Base-by-base conservation (phyloP, 2,329 filamentous ascomycete species). In the Xylogone sp. region DNA sequence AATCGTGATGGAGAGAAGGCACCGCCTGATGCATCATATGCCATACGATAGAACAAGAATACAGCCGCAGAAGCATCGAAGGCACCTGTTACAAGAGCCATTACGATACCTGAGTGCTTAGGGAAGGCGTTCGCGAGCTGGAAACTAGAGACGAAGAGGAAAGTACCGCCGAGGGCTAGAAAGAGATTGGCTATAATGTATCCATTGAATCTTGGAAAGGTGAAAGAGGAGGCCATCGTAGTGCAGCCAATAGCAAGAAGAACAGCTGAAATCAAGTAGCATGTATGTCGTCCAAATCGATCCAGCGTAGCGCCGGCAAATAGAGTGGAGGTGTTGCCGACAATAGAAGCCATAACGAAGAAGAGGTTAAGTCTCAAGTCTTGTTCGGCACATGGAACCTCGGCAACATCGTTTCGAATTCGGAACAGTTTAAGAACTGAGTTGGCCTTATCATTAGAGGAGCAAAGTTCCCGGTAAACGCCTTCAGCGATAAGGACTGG, bases 271-370 rank as follows among this genome's bases (percentile, higher is more conserved):
- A 86, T 76, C 22, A 90, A 72, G 3, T 87, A 86, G 59, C 87
- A 87, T 5, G 88, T 76, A 46, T 87, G 80, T 10, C 90, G 90
- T 2, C 90, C 90, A 62, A 81, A 90, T 56, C 83, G 77, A 69
- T 95, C 90, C 22, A 95, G 79, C 45, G 94, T 85, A 2, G 88
- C 88, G 39, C 90, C 90, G 5, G 94, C 83, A 3, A 90, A 88
- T 13, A 96, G 75, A 8, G 90, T 89, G 39, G 83, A 87, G n/a
- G 94, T 86, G 62, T 95, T 95, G 43, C 89, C 93, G 10, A 81
- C 86, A 43, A 87, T 83, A 5, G 84, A 84, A 3, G 84, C 84
- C 45, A 84, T 73, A 20, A 84, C 84, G 71, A 88, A 88, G 78
- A 88, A 87, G 45, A 95, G 74, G 67, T 95, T 95, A 52, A 88